Evolutionary conservation across 352 stramenopile species (phyloP), one percentile per base, ranked within the genome.

Genomic region (Phytophthora capsici): DNA sequence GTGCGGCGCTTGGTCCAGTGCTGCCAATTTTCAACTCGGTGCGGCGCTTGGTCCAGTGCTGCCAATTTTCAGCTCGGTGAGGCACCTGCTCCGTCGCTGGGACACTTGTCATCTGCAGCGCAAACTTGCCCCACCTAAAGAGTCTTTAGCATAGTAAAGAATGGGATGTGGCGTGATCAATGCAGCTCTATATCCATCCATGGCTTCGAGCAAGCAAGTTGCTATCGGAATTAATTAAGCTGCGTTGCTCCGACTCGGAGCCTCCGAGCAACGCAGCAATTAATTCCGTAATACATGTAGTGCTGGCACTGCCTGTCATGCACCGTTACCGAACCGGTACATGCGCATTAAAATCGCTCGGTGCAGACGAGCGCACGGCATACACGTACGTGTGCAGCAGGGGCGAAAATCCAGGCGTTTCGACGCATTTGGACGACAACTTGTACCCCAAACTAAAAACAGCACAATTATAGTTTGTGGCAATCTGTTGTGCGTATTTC

Each of bases 371-470:
- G 50, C 50, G 23, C 38, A 4, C 19, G 14, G 14, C 26, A n/a
- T 8, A n/a, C n/a, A n/a, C 25, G 0, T 28, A 8, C n/a, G 61
- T 69, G 54, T 30, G 61, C 45, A 69, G 61, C 53, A 69, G 54
- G 56, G 54, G 26, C 61, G 61, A 65, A 46, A 69, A 69, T 69
- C 61, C 61, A 69, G 53, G 23, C 34, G 19, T 16, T 20, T 22
- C 46, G 7, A n/a, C 20, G 41, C 41, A 22, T 36, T 4, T 55
- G 22, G 28, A 4, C 9, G 19, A 23, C 41, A 37, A 38, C 6
- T 36, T 25, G n/a, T 10, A n/a, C 13, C 14, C 34, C 34, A 17
- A 41, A 6, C 7, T n/a, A 30, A 34, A 12, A 34, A 14, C 28
- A 34, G 28, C 9, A 4, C 9, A 34, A 34, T 14, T 14, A 34